These are phyloP conservation scores for Ilyonectria sp. DNA, from an alignment of 2,329 filamentous ascomycete genomes.

Conservation along the genomic window DNA sequence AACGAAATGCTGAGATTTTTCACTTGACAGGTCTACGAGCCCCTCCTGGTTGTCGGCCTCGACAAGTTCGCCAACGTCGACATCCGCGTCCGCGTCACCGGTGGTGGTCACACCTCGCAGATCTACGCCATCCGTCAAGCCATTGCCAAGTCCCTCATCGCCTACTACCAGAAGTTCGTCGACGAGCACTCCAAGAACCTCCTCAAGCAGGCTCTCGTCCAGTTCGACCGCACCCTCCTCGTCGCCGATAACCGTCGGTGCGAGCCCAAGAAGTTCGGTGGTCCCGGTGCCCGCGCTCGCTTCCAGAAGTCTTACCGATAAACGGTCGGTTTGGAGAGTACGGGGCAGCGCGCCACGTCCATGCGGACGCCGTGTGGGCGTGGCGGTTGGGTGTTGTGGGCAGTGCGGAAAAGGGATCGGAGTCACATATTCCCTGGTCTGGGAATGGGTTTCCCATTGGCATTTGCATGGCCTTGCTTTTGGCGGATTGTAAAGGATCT, in stretches of 20 bases:
- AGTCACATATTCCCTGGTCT: slow-evolving; percentile 57
- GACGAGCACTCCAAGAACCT: slow-evolving; percentile 99
- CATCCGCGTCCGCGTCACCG: slow-evolving; percentile 95
- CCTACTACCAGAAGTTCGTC: slow-evolving; percentile 99
- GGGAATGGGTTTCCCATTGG: slow-evolving; percentile 61
- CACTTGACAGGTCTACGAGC: slow-evolving; percentile 88
- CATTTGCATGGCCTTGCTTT: slow-evolving; percentile 68
- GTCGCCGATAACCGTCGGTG: slow-evolving; percentile 99
- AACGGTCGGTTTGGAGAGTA: slow-evolving; percentile 55
- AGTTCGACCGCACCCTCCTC: slow-evolving; percentile 97
- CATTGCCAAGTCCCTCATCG: slow-evolving; percentile 83
- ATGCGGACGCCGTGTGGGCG: slow-evolving; percentile 19
- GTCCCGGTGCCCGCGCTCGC: slow-evolving; percentile 93
- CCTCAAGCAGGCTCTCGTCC: slow-evolving; percentile 95
- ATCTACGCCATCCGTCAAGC: slow-evolving; percentile 99
- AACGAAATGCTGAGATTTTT: slow-evolving; percentile 42
- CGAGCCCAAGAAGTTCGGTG: slow-evolving; percentile 99
- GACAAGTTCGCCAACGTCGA: slow-evolving; percentile 98
- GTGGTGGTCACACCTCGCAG: slow-evolving; percentile 98
- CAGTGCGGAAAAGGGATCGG: slow-evolving; percentile 55
- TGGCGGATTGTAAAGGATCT: slow-evolving; percentile 65
- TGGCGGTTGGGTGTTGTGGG: slow-evolving; percentile 39
- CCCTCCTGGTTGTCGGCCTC: slow-evolving; percentile 94
- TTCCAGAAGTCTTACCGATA: slow-evolving; percentile 99
- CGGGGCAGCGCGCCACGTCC: slow-evolving; percentile 33